Evolutionary conservation across 1,284 basidiomycete genomes (phyloP).

Genomic region (Melampsora medusae): DNA sequence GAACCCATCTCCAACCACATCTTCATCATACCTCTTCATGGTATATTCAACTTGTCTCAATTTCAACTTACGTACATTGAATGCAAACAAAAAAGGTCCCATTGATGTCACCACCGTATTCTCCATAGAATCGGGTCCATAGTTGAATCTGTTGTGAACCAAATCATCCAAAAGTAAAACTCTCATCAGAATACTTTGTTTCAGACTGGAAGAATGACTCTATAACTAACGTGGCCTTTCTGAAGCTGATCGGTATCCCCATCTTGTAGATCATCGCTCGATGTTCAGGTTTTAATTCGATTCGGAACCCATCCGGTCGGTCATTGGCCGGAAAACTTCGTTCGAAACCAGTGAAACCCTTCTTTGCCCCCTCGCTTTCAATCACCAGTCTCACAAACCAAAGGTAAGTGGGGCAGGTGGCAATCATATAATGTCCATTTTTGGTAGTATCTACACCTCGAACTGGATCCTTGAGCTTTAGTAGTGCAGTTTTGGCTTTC

Average conservation of each 20-base stretch:
- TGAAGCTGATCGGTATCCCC: constrained; percentile 21
- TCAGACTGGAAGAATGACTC: no score
- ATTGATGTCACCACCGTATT: constrained; percentile 29
- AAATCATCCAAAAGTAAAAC: no score
- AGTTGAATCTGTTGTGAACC: constrained; percentile 80
- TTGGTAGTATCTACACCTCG: constrained; percentile 90
- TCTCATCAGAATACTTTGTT: no score
- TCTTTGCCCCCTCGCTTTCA: constrained; percentile 80
- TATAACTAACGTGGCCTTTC: constrained; percentile 21
- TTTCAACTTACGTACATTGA: constrained; percentile 46
- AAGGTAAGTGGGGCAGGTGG: constrained; percentile 91
- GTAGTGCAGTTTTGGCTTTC: constrained; percentile 97
- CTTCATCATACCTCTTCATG: constrained; percentile 72
- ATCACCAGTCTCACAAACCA: constrained; percentile 84
- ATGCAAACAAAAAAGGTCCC: constrained; percentile 37
- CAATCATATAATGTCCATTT: constrained; percentile 90
- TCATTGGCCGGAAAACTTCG: constrained; percentile 89
- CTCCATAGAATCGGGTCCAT: constrained; percentile 49
- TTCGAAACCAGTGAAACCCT: constrained; percentile 85
- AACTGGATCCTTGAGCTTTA: constrained; percentile 88
- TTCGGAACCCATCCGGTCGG: constrained; percentile 83
- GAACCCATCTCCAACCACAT: constrained; percentile 93
- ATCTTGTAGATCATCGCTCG: constrained; percentile 8
- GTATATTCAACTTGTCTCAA: constrained; percentile 28
- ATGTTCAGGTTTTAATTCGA: constrained; percentile 88